These are phyloP conservation scores for Penicillium arizonense DNA, from an alignment of 495 filamentous ascomycete species.

Conservation along the genomic window DNA sequence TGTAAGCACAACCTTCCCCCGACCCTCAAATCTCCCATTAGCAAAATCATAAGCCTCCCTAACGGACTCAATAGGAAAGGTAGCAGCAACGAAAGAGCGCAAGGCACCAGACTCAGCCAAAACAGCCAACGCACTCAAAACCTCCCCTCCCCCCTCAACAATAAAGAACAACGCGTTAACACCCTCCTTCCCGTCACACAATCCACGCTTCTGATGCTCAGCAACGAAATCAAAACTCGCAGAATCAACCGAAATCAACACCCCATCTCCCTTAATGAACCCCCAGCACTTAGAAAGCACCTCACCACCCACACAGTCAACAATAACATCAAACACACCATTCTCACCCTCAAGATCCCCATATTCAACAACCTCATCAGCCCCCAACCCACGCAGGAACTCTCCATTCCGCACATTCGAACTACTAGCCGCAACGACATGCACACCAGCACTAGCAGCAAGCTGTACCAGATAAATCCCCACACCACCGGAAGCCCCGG, in stretches of 20 bases:
- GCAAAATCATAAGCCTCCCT: slow-evolving; percentile 33
- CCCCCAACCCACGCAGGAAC: slow-evolving; percentile 28
- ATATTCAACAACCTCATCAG: slow-evolving; percentile 32
- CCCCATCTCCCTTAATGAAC: slow-evolving; percentile 17
- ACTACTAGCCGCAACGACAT: slow-evolving; percentile 27
- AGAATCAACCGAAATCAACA: slow-evolving; percentile 34
- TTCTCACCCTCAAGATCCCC: slow-evolving; percentile 1
- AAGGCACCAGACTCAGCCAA: slow-evolving; percentile 20
- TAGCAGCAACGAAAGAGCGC: slow-evolving; percentile 25
- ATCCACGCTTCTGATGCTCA: slow-evolving; percentile 31
- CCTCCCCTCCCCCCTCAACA: slow-evolving; percentile 19
- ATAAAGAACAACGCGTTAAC: slow-evolving; percentile 34
- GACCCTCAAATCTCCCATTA: slow-evolving; percentile 19
- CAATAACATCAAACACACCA: slow-evolving; percentile 28
- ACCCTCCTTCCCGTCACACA: slow-evolving; percentile 5
- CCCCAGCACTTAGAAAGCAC: slow-evolving; percentile 25
- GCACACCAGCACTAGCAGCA: slow-evolving; percentile 19
- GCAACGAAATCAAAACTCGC: slow-evolving; percentile 30
- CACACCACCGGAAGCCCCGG: slow-evolving; percentile 34
- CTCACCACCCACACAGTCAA: slow-evolving; percentile 35
- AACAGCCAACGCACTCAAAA: slow-evolving; percentile 14
- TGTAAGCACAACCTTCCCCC: slow-evolving; percentile 31
- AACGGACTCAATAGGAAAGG: slow-evolving; percentile 19
- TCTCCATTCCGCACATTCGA: slow-evolving; percentile 27
- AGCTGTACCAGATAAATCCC: slow-evolving; percentile 37